Evolutionary conservation across 2,329 filamentous ascomycete genomes (phyloP), one percentile per base, ranked within the genome.

Genomic region (Sporothrix pseudoabietina): DNA sequence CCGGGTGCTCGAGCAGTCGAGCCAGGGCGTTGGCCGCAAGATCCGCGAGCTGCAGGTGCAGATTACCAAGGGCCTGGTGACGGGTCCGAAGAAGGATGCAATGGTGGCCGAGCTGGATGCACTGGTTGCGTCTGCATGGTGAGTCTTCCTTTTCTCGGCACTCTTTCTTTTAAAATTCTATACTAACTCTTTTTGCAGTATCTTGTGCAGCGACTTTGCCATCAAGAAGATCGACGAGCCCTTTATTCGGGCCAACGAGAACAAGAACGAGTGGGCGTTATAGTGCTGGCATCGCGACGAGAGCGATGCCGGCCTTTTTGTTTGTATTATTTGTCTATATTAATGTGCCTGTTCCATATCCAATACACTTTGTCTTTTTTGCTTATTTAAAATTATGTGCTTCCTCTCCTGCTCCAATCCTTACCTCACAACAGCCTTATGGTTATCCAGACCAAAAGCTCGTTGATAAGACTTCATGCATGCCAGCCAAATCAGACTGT

Each of bases 151-250:
- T 39, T 70, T n/a, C 30, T 68, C 59, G 39, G 6, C 10, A 7
- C 39, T 41, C 39, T 3, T 41, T 41, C 39, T 7, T 47, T 12
- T 35, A 26, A 12, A 59, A 16, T 32, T 16, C 8, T 16, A 3
- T 39, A 39, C 57, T 61, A 61, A 61, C 32, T 22, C 6, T n/a
- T 30, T 30, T 41, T 39, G 16, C 5, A 61, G 57, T 85, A 94
- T 98, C 72, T 84, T 99, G 26, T 99, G 96, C 82, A 94, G 94
- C 79, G 96, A 99, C 76, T 89, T 97, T 82, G 96, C 95, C 2
- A 97, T 99, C 79, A 97, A 94, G 84, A 89, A 92, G 78, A 93
- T 99, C 74, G 94, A 98, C 78, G 94, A 97, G 83, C 94, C 96
- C 0, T 98, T 99, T 80, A 89, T 98, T 73, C 88, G 87, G 49